These are phyloP conservation scores for Trifolium dubium DNA, from an alignment of 306 rosid genomes.

Conservation along the genomic window DNA sequence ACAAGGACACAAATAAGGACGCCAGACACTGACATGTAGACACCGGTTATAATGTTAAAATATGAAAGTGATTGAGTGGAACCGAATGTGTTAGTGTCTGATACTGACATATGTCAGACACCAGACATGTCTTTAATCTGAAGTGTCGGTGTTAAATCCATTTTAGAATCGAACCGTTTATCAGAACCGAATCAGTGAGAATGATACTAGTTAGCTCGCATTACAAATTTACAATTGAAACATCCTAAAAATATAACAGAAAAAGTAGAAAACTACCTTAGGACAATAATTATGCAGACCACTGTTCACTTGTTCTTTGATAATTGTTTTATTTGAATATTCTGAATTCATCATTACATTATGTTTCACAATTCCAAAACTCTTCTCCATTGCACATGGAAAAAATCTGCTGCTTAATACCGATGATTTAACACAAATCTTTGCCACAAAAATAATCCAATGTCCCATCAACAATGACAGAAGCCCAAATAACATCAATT, in stretches of 20 bases:
- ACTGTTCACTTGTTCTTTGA: constrained; percentile 40
- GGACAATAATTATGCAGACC: constrained; percentile 64
- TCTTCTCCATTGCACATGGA: constrained; percentile 63
- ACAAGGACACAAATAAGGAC: neutral
- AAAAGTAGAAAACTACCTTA: constrained; percentile 52
- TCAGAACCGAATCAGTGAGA: neutral
- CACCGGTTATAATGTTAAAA: neutral
- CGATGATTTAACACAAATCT: constrained; percentile 81
- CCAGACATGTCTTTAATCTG: neutral
- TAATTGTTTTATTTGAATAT: constrained; percentile 51
- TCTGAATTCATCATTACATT: constrained; percentile 38
- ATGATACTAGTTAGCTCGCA: neutral
- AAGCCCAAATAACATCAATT: constrained; percentile 89
- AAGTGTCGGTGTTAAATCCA: neutral
- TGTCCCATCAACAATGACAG: constrained; percentile 92
- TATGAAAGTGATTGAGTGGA: neutral
- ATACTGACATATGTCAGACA: neutral
- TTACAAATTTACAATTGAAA: constrained; percentile 10
- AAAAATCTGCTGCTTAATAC: constrained; percentile 64
- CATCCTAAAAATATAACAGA: constrained; percentile 5
- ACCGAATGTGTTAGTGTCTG: neutral
- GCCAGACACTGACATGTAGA: neutral
- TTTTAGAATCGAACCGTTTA: neutral
- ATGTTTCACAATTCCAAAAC: constrained; percentile 30
- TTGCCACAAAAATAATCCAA: constrained; percentile 80